A percentile compares a stretch with the other conserved stretches of the same genome.
Evolutionary conservation across 2,329 filamentous ascomycete genomes (phyloP).

Genomic region (Bipolaris sorokiniana): DNA sequence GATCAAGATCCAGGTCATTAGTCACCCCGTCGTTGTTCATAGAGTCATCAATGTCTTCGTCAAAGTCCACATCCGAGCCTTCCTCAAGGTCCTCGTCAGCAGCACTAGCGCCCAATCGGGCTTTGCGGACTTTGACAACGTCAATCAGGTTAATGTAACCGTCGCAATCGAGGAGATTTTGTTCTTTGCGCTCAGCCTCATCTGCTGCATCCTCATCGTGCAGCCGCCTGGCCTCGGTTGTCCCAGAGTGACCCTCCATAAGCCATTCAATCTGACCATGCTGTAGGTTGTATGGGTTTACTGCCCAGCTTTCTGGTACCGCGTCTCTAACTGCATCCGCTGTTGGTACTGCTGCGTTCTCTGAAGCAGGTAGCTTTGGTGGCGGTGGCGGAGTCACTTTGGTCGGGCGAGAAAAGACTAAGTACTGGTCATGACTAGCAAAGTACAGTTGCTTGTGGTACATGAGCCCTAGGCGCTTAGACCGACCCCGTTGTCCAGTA

Average conservation of each 20-base stretch:
- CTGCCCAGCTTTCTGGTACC: constrained; percentile 66
- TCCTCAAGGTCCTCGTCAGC: constrained; percentile 59
- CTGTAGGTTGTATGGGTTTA: constrained; percentile 66
- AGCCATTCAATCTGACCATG: constrained; percentile 64
- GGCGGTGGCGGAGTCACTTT: constrained; percentile 64
- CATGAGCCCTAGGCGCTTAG: constrained; percentile 64
- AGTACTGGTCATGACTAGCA: constrained; percentile 66
- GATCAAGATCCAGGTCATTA: constrained; percentile 60
- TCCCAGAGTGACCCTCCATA: constrained; percentile 48
- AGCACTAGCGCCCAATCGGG: constrained; percentile 58
- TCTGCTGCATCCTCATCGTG: constrained; percentile 66
- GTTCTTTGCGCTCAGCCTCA: constrained; percentile 63
- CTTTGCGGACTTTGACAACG: constrained; percentile 63
- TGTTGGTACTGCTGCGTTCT: constrained; percentile 58
- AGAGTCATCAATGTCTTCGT: constrained; percentile 55
- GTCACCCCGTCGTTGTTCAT: constrained; percentile 60
- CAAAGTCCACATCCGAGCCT: constrained; percentile 63
- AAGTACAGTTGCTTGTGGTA: constrained; percentile 72
- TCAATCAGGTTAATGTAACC: constrained; percentile 68
- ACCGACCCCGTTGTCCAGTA: constrained; percentile 66
- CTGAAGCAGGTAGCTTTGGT: constrained; percentile 57
- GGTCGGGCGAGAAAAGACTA: constrained; percentile 67
- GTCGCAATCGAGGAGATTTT: constrained; percentile 65
- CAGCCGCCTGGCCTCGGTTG: constrained; percentile 53
- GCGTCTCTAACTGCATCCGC: constrained; percentile 61